A percentile compares a stretch with the other conserved stretches of the same genome.
Conservation (phyloP, 73 alveolate species). For the Paramecium sonneborni region DNA sequence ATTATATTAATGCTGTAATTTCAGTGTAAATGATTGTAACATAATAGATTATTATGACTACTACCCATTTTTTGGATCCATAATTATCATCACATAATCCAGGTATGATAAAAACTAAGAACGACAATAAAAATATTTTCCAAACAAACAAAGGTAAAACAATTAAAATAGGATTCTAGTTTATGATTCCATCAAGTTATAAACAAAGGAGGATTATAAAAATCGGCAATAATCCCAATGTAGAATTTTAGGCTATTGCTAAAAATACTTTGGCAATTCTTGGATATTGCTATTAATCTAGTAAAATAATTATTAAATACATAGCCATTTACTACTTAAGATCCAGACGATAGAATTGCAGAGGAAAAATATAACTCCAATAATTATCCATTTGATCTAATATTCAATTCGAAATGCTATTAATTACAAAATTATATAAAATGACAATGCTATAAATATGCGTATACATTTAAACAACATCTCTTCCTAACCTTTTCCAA, state of each 20-base stretch:
- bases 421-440: neutral
- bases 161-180: neutral
- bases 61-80: conserved; percentile 31
- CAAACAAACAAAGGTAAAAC: conserved; percentile 1
- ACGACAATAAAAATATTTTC: neutral
- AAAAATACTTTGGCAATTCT: conserved; percentile 34
- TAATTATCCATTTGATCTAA: neutral
- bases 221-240: neutral
- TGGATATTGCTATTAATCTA: conserved; percentile 12
- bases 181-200: neutral
- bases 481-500: neutral
- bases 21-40: neutral
- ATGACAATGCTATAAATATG: neutral
- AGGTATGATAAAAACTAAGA: conserved; percentile 2
- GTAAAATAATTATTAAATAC: conserved; percentile 28
- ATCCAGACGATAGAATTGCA: neutral
- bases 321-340: neutral
- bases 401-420: neutral
- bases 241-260: conserved; percentile 9
- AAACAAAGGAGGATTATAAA: neutral
- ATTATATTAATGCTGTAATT: neutral
- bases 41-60: neutral
- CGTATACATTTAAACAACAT: neutral
- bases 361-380: neutral
- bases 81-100: conserved; percentile 26